Evolutionary conservation across 345 rosid genomes (phyloP), one percentile per base, ranked within the genome.

Genomic region (Jatropha curcas): DNA sequence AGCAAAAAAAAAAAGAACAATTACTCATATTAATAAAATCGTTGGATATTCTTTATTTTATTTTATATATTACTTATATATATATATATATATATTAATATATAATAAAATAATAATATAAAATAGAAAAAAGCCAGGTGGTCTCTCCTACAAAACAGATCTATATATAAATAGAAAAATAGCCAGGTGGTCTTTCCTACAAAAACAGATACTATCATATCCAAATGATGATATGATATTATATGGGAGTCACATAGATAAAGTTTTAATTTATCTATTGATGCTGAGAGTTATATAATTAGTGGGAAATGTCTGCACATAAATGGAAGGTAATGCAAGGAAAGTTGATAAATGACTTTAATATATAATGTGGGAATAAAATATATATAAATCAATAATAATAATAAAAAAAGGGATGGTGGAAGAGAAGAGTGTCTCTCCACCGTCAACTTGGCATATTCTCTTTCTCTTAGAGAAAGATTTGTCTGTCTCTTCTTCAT

Each of bases 371-470:
- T 4, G 51, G 17, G 28, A 60, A 61, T 13, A 2, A 7, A 53
- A 56, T 3, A 56, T 6, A 27, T 8, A 12, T 10, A 56, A 2
- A 4, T 25, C 0, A 4, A 4, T 20, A 53, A n/a, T 16, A n/a
- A 22, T 52, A 52, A 24, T 9, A 51, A 46, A 72, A 60, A 76
- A 73, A 53, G 12, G 73, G 75, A 71, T 67, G 85, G 80, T 73
- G 84, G 90, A 68, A 83, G 67, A 77, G 68, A 28, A 5, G 19
- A 25, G 79, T 2, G 74, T 62, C 25, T 77, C 77, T 81, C 73
- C 39, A 84, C 90, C 88, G 90, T 84, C 74, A 64, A 79, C 48
- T 39, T 37, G 84, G 90, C 85, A 87, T 85, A 81, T 87, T 83
- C 87, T 53, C 34, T 77, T 39, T 67, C 45, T 24, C 59, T 50